These are phyloP conservation scores for Colletotrichum ledebouriae DNA, from an alignment of 2,329 filamentous ascomycete species.

Conservation along the genomic window DNA sequence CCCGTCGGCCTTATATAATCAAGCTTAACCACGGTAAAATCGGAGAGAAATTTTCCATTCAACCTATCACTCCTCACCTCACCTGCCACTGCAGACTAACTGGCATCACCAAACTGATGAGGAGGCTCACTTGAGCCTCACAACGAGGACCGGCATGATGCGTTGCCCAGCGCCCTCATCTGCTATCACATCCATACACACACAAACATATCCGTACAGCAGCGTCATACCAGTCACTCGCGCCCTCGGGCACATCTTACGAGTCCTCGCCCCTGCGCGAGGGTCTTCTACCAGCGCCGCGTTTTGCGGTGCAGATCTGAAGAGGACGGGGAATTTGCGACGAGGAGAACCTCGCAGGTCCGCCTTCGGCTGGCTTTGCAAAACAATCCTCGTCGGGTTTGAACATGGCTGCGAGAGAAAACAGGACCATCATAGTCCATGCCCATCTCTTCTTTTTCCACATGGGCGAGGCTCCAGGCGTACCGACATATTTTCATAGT, in stretches of 20 bases:
- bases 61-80: neutral
- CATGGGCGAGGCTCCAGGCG: slow-evolving; percentile 66
- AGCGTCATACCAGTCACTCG: slow-evolving; percentile 43
- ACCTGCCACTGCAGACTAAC: neutral
- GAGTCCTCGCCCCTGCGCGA: slow-evolving; percentile 37
- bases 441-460: slow-evolving; percentile 56
- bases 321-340: slow-evolving; percentile 39
- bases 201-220: slow-evolving; percentile 19
- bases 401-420: slow-evolving; percentile 57
- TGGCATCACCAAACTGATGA: neutral
- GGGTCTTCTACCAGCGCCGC: slow-evolving; percentile 41
- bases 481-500: slow-evolving; percentile 49
- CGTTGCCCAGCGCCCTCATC: neutral
- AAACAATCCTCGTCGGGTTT: neutral
- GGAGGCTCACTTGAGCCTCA: slow-evolving; percentile 18
- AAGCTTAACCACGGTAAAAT: neutral
- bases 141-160: slow-evolving; percentile 12
- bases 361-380: neutral
- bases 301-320: slow-evolving; percentile 42
- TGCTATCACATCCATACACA: slow-evolving; percentile 1
- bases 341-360: neutral
- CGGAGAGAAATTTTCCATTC: slow-evolving; percentile 11
- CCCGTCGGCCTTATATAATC: slow-evolving; percentile 6
- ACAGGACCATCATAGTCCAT: slow-evolving; percentile 67
- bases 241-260: slow-evolving; percentile 20